phyloP scores from a whole-genome alignment of 2,329 filamentous ascomycete species.

The Biscogniauxia sp. region DNA sequence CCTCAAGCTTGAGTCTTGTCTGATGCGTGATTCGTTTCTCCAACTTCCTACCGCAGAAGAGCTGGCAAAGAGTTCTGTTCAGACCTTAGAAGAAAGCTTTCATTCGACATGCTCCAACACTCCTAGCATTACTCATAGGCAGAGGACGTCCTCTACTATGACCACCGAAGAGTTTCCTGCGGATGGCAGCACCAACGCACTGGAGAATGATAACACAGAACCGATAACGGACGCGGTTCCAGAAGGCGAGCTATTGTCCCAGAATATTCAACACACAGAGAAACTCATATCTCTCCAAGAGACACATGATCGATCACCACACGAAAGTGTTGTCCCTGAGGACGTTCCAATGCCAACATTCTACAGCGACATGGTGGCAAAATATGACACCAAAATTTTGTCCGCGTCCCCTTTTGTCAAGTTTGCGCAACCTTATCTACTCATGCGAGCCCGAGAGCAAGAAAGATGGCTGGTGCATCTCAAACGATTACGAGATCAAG shows the following conservation, averaged over 20 bases:
- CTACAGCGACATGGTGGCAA: conserved; percentile 92
- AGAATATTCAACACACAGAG: conserved; percentile 20
- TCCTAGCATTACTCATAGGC: conserved; percentile 13
- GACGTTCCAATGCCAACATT: conserved; percentile 85
- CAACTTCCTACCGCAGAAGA: conserved; percentile 68
- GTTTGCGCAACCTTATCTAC: conserved; percentile 87
- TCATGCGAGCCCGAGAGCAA: conserved; percentile 89
- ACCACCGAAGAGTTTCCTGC: conserved; percentile 19
- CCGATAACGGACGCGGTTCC: conserved; percentile 11
- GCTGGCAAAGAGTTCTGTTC: conserved; percentile 37
- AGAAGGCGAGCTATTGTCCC: conserved; percentile 15
- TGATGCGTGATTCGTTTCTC: conserved; percentile 91
- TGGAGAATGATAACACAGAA: conserved; percentile 20
- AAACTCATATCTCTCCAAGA: conserved; percentile 42
- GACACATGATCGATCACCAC: conserved; percentile 41
- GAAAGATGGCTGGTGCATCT: conserved; percentile 81
- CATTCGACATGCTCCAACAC: conserved; percentile 31
- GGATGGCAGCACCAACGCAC: conserved; percentile 23
- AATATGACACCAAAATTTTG: conserved; percentile 87
- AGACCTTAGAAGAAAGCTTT: conserved; percentile 37
- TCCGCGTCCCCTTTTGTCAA: conserved; percentile 96
- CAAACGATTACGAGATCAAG: conserved; percentile 77
- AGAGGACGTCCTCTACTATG: conserved; percentile 20
- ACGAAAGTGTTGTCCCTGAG: conserved; percentile 64
- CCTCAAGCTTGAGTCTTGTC: conserved; percentile 87